Base-by-base conservation (phyloP, 2,329 filamentous ascomycete genomes). In the Capronia americana region DNA sequence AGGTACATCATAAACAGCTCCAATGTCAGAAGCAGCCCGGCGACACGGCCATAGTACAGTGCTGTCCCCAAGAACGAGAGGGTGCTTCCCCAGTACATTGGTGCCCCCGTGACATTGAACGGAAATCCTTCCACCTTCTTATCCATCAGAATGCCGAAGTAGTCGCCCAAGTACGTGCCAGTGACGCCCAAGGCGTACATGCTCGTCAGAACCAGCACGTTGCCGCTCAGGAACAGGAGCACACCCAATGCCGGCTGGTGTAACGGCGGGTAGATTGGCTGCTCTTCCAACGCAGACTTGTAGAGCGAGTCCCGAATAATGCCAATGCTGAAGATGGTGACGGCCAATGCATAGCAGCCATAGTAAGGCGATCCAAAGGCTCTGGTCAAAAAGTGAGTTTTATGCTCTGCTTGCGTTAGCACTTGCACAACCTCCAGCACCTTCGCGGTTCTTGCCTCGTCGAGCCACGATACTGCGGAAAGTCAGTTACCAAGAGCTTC, bases 101-200 rank as follows among this genome's bases (percentile, higher is more conserved):
- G 95, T 60, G 92, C 90, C 71, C 88, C 87, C 62, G 90, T 93
- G 68, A 98, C 86, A 79, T 91, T 98, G 85, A 99, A 99, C 2
- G 95, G 95, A 77, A 99, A 99, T 14, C 92, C 90, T 12, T 93
- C 96, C 60, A 99, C 93, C 74, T 94, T 94, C 72, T 90, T 83
- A 77, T 98, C 94, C 93, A 97, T 96, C 71, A 99, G 85, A 78
- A 98, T 97, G 73, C 95, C 95, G 77, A 98, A 99, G 84, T 99
- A 99, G 83, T 99, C 95, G 73, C 95, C 95, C 41, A 99, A 84
- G 78, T 97, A 99, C 44, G 95, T 99, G 69, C 95, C 95, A 0
- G 93, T 97, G 75, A 99, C 88, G 65, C 95, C 95, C 48, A 99
- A 88, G 38, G 89, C 91, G 88, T 89, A 97, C 81, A 96, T 98